These are phyloP conservation scores for Alloteropsis angusta DNA, from an alignment of 202 grass and related monocot genomes.

Conservation along the genomic window DNA sequence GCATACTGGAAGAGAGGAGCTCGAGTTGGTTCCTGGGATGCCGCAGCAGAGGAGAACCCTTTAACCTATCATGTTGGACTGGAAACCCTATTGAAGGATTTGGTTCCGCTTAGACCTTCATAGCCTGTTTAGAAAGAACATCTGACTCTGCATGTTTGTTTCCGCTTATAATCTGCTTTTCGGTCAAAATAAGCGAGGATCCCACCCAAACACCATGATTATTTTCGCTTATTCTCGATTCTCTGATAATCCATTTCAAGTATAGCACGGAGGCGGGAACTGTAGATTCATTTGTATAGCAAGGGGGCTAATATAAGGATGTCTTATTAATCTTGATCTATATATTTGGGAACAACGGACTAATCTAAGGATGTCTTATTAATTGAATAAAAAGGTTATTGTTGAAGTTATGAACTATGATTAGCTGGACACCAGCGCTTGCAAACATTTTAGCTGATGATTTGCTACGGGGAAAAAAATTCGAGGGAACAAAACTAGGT, in stretches of 20 bases:
- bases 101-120: not conserved
- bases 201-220: too few species aligned
- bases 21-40: not conserved
- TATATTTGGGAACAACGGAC: not conserved
- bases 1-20: not conserved
- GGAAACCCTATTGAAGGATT: not conserved
- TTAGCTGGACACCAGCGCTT: not conserved
- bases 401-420: not conserved
- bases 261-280: not conserved
- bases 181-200: too few species aligned
- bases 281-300: not conserved
- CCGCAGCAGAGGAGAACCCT: too few species aligned
- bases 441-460: not conserved
- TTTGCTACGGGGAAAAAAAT: not conserved
- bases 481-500: slow-evolving; percentile 13
- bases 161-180: too few species aligned
- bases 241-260: not conserved
- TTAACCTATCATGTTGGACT: not conserved
- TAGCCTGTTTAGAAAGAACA: slow-evolving; percentile 1
- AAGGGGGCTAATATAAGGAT: not conserved
- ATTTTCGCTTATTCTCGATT: too few species aligned
- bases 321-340: not conserved
- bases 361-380: not conserved
- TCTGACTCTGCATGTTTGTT: not conserved
- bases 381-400: slow-evolving; percentile 1